Conservation (phyloP, 2,329 filamentous ascomycete genomes). For the Aspergillus udagawae region DNA sequence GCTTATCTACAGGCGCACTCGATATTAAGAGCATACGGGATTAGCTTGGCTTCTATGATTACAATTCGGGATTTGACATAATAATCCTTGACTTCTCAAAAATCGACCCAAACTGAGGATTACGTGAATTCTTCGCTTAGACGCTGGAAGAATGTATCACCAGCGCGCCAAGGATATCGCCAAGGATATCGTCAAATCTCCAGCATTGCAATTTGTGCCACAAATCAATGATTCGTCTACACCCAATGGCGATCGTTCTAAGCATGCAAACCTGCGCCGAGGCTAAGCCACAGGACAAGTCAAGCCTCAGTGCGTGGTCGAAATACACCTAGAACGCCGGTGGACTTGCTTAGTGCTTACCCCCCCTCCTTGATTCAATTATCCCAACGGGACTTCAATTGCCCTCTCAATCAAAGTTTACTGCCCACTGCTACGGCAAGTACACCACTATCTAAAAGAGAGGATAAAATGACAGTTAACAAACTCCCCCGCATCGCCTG, state of each 20-base stretch:
- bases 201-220: not conserved
- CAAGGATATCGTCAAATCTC: no score
- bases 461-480: not conserved
- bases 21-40: not conserved
- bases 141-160: no score
- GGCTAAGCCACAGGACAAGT: not conserved
- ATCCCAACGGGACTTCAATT: not conserved
- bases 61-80: no score
- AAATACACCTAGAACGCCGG: not conserved
- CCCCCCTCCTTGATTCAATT: not conserved
- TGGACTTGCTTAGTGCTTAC: not conserved
- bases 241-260: not conserved
- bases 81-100: no score
- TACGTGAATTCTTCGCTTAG: not conserved
- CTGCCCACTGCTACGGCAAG: not conserved
- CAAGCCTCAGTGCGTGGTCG: not conserved
- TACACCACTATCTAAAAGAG: not conserved
- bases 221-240: not conserved
- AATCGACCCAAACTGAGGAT: not conserved
- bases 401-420: not conserved
- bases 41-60: no score
- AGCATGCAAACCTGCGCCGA: not conserved
- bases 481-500: slow-evolving; percentile 18
- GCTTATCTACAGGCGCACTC: not conserved
- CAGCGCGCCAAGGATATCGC: no score